Evolutionary conservation across 2,329 filamentous ascomycete genomes (phyloP), one percentile per base, ranked within the genome.

Genomic region (Diaporthe ampelina): DNA sequence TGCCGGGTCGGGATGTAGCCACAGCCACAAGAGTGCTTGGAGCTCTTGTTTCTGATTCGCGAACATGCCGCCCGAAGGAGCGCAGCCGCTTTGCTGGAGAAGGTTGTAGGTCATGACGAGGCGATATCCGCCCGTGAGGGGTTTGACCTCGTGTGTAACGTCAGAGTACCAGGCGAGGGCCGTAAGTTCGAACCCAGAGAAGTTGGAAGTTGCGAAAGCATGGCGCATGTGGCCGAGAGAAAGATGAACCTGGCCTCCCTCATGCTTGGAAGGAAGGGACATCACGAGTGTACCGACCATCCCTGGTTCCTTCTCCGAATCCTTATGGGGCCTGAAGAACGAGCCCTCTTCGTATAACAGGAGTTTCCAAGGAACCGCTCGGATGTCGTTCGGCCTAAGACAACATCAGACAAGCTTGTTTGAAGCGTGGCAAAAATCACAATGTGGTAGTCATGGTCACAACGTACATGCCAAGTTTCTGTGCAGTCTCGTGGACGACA

Each of bases 51-150:
- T 56, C 56, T 79, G 77, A n/a, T 74, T n/a, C 0, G 29, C 58
- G 19, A 79, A 72, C n/a, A 76, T n/a, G 1, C 29, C 43, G 13
- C 77, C 77, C 13, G 77, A 78, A 19, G 74, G 73, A 7, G 65
- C 59, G 5, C 32, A 7, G n/a, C 26, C 54, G 1, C 70, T 48
- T n/a, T 59, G 75, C 48, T 83, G 79, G 21, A 87, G 77, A 8
- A 89, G 80, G 73, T 88, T 88, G 79, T 88, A 90, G 0, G 84
- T 87, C 29, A 89, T 76, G 7, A 87, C 85, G 3, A 86, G 78
- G 1, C 87, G 84, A 76, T 86, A 83, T 1, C 87, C 86, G 0
- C 81, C 81, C 1, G 76, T 80, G 0, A 89, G 79, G 6, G 82
- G 81, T 54, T 82, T 81, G 65, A 87, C 81, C 78, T 88, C 86